A percentile compares a stretch with the other conserved stretches of the same genome.
These are phyloP conservation scores for Paralagenidium karlingii DNA, from an alignment of 352 stramenopile species.

Conservation along the genomic window DNA sequence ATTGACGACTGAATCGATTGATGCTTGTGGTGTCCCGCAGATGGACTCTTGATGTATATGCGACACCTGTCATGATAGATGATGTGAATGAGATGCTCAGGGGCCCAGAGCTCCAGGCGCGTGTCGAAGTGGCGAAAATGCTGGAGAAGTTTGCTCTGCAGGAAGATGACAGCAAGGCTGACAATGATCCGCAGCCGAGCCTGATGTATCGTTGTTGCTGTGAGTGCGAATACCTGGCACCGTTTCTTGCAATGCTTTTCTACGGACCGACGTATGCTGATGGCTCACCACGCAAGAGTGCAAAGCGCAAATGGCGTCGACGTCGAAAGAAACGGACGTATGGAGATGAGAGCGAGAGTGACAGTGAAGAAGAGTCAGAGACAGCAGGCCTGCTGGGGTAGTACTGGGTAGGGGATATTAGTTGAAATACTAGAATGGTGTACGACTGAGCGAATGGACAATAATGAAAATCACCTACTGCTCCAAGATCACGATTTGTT, in stretches of 20 bases:
- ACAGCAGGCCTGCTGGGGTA: conserved; percentile 37
- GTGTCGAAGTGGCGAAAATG: conserved; percentile 44
- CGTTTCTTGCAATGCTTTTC: conserved; percentile 48
- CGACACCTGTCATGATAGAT: conserved; percentile 62
- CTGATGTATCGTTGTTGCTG: conserved; percentile 57
- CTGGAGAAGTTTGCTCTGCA: conserved; percentile 36
- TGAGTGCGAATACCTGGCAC: conserved; percentile 61
- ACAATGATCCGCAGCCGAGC: conserved; percentile 11
- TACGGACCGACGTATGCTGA: conserved; percentile 57
- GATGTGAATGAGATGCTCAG: conserved; percentile 65
- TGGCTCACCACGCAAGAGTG: no score
- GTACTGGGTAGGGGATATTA: conserved; percentile 6
- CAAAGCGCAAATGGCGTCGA: no score
- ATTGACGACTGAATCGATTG: no score
- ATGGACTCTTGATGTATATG: conserved; percentile 73
- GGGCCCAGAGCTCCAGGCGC: conserved; percentile 38
- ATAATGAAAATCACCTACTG: background rate
- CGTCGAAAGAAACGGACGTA: no score
- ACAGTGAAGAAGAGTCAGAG: conserved; percentile 11
- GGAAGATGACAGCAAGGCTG: conserved; percentile 6
- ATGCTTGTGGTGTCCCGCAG: conserved; percentile 3
- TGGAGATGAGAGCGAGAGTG: conserved; percentile 12
- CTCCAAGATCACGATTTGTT: background rate
- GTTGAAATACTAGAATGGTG: conserved; percentile 6
- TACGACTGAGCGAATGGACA: no score